Base-by-base conservation (phyloP, 1,139 yeast species). In the Kodamaea anthophila region DNA sequence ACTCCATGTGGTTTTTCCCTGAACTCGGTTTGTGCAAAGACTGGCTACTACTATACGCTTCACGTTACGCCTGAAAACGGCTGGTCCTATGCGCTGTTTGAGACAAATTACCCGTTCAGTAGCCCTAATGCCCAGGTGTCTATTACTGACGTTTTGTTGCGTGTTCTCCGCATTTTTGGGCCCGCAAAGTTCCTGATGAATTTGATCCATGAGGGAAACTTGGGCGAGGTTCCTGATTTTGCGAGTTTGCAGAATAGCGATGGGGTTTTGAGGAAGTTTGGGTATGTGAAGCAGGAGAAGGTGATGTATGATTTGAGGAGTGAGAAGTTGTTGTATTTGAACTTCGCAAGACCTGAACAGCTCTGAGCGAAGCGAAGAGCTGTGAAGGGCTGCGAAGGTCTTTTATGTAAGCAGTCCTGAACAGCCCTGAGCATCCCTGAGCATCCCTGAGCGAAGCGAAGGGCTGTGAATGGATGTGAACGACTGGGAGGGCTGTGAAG, bases 1-100 rank as follows among this genome's bases (percentile, higher is more conserved):
- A 66, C 84, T n/a, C 98, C 98, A 2, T 91, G 97, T 57, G 98
- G 98, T 10, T 91, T 77, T 51, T 85, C 96, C 3, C 84, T 96
- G 29, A 91, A 91, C 55, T 80, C 93, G 15, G 62, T 86, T 27
- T 57, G 83, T 30, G 62, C 73, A 32, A 65, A 60, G 28, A 59
- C 63, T 26, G 70, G 65, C 13, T 73, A 72, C 52, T 91, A 88
- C 60, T 87, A 85, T 52, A 91, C 97, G 11, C 67, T 88, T 38
- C 98, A 91, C 54, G 84, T 91, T 23, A 91, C 98, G 0, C 98
- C 98, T 0, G 97, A 91, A 54, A 55, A 67, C 12, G 94, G 91
- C 18, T 91, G 94, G 86, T 85, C 96, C 3, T 91, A 91, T 57
- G 97, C 97, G 9, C 84, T 95, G 10, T 91, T 88, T 57, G 97